Conservation (phyloP, 768 basidiomycete genomes). For the Tulasnella sp. region DNA sequence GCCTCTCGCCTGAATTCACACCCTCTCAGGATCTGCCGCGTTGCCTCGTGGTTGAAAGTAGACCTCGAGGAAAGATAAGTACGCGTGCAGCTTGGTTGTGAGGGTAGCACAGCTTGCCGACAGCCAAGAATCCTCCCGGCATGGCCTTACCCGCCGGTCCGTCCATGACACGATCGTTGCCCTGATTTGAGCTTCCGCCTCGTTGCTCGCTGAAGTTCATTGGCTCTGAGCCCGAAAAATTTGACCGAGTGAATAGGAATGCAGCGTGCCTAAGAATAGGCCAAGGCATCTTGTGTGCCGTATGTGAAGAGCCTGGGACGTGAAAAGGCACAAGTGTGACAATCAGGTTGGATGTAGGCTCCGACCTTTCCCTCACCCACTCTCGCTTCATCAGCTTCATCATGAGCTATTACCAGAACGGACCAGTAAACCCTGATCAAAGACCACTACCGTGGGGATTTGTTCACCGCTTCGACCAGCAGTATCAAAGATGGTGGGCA, state of each 20-base stretch:
- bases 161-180: neutral
- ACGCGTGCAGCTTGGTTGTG: neutral
- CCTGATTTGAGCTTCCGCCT: neutral
- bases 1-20: neutral
- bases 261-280: neutral
- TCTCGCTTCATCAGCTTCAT: neutral
- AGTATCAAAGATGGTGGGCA: neutral
- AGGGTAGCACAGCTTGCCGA: neutral
- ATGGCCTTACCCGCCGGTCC: neutral
- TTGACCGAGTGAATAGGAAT: neutral
- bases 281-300: neutral
- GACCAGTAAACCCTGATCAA: neutral
- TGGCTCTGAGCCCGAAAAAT: neutral
- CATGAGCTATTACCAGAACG: neutral
- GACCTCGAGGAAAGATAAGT: neutral
- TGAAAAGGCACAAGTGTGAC: neutral
- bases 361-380: neutral
- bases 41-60: neutral
- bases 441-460: constrained; percentile 6
- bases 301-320: neutral
- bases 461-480: constrained; percentile 5
- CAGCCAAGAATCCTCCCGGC: neutral
- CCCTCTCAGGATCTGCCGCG: neutral
- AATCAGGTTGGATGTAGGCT: neutral
- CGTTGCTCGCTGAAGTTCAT: neutral